Base-by-base conservation (phyloP, 1,284 basidiomycete species). In the Sporisorium reilianum region DNA sequence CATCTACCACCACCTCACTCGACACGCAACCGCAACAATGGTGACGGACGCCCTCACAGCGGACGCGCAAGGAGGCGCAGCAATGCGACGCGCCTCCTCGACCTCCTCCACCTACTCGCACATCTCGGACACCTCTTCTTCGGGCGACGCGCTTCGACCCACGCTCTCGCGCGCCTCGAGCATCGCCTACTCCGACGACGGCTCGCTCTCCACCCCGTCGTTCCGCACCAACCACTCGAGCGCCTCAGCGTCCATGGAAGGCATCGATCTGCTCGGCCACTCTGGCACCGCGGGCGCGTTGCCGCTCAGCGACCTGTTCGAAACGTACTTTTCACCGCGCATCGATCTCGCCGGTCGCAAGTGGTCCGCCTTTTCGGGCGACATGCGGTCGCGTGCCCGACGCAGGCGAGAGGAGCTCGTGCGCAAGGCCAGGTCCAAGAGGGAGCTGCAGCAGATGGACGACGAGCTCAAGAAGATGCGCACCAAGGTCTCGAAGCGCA, bases 281-380 rank as follows among this genome's bases (percentile, higher is more conserved):
- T 64, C 61, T 30, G 23, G 28, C 11, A 46, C 55, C 23, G 30
- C 51, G 16, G 63, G 51, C 22, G 65, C 40, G 1, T 38, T 72
- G 1, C 65, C 70, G 8, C 64, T 72, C 34, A 50, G 48, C 23
- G 76, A 79, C 32, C 34, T 80, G 28, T 55, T 93, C 85, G 92
- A 94, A 85, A 94, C 93, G 0, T 94, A 91, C 82, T 93, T 92
- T 79, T 93, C 96, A 85, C 94, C 94, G 3, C 90, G 93, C 73
- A 87, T 97, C 69, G 95, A 97, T 85, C 89, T 97, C 1, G 87
- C 95, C 38, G 93, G 96, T 81, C 90, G 95, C 40, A 90, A 90
- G 60, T 89, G 95, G 34, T 91, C 93, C 85, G 93, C 92, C 62
- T 93, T 94, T 77, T 91, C 92, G 63, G 91, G 93, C 68, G 88